Percentiles rank a stretch among this genome's conserved stretches.
These are phyloP conservation scores for Alternaria hordeiaustralica DNA, from an alignment of 2,329 filamentous ascomycete genomes.

Conservation along the genomic window DNA sequence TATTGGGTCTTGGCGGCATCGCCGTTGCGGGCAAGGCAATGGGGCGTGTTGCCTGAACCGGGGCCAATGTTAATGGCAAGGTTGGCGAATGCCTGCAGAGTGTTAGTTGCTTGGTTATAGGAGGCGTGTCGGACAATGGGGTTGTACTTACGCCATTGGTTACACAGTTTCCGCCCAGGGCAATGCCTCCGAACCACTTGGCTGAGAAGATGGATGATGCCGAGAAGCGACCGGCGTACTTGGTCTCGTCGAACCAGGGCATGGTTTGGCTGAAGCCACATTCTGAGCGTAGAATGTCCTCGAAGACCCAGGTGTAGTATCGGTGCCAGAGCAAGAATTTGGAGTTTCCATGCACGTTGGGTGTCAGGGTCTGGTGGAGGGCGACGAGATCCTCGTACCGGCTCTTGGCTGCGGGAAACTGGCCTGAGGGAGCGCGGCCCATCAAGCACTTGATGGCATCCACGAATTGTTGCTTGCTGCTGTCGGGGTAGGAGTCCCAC, in stretches of 20 bases:
- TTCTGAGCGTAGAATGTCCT: slow-evolving; percentile 51
- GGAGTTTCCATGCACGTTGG: slow-evolving; percentile 41
- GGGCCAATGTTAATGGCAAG: slow-evolving; percentile 42
- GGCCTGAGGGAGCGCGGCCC: slow-evolving; percentile 27
- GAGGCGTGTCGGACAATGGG: background rate
- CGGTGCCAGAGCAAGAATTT: slow-evolving; percentile 55
- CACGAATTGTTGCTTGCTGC: slow-evolving; percentile 33
- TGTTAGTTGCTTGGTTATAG: slow-evolving; percentile 5
- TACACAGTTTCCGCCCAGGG: slow-evolving; percentile 36
- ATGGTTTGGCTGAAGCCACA: slow-evolving; percentile 51
- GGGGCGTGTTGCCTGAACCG: slow-evolving; percentile 29
- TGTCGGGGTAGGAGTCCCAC: slow-evolving; percentile 38
- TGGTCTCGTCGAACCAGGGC: slow-evolving; percentile 49
- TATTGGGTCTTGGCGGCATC: slow-evolving; percentile 34
- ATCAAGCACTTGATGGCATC: slow-evolving; percentile 41
- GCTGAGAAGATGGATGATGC: slow-evolving; percentile 40
- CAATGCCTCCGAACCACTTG: slow-evolving; percentile 36
- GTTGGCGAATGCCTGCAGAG: slow-evolving; percentile 39
- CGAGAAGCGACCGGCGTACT: slow-evolving; percentile 38
- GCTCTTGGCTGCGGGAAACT: slow-evolving; percentile 32
- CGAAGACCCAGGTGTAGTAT: slow-evolving; percentile 52
- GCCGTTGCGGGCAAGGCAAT: slow-evolving; percentile 43
- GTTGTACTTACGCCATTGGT: slow-evolving; percentile 40
- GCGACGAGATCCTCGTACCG: slow-evolving; percentile 46
- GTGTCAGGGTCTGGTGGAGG: slow-evolving; percentile 42